Conservation (phyloP, 805 yeast genomes). For the Ogataea glucozyma region DNA sequence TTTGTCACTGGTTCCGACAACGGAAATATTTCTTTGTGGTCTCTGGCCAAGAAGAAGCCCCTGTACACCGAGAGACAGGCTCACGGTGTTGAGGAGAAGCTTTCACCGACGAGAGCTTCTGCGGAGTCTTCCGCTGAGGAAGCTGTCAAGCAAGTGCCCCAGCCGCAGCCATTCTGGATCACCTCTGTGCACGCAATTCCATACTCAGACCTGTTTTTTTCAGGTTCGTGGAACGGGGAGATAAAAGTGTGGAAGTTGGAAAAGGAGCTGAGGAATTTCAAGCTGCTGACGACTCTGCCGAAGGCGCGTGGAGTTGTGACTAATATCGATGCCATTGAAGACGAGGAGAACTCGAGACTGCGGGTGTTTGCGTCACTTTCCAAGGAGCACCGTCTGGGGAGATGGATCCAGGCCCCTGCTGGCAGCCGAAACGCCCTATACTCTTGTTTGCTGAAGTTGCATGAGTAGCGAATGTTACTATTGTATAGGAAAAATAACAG, state of each 20-base stretch:
- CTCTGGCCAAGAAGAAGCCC: slow-evolving; percentile 87
- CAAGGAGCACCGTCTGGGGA: slow-evolving; percentile 85
- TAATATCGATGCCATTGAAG: slow-evolving; percentile 55
- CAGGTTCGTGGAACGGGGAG: slow-evolving; percentile 87
- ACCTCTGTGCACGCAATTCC: slow-evolving; percentile 83
- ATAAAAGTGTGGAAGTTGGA: slow-evolving; percentile 77
- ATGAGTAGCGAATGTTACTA: slow-evolving; percentile 18
- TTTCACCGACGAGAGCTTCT: slow-evolving; percentile 52
- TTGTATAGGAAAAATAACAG: too few relatives aligned
- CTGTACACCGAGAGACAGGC: slow-evolving; percentile 64
- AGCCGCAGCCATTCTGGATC: slow-evolving; percentile 79
- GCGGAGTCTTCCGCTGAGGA: slow-evolving; percentile 44
- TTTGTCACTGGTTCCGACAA: slow-evolving; percentile 96
- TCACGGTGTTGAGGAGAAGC: slow-evolving; percentile 63
- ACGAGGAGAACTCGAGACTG: slow-evolving; percentile 50
- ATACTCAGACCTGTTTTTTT: slow-evolving; percentile 75
- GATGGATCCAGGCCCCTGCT: slow-evolving; percentile 68
- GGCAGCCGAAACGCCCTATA: slow-evolving; percentile 77
- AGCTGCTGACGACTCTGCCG: slow-evolving; percentile 52
- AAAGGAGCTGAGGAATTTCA: slow-evolving; percentile 63
- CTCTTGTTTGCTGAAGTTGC: slow-evolving; percentile 46
- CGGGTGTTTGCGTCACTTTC: slow-evolving; percentile 67
- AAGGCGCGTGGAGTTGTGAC: slow-evolving; percentile 72
- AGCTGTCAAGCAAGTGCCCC: slow-evolving; percentile 58
- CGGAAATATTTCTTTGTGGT: slow-evolving; percentile 90